Evolutionary conservation across 768 basidiomycete genomes (phyloP).

Genomic region (Rhizopogon rudus): DNA sequence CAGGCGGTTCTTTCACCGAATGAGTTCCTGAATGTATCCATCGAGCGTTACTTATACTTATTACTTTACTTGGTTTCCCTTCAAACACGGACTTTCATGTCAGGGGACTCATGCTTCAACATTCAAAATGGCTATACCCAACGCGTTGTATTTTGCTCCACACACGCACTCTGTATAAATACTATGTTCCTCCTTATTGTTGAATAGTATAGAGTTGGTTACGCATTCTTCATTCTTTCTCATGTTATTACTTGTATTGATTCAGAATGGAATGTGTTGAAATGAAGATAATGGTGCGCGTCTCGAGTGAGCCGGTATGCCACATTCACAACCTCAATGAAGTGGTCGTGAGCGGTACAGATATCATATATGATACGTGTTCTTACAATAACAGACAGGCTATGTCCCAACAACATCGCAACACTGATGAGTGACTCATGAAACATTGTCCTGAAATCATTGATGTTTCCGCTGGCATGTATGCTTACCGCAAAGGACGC

Average conservation of each 20-base stretch:
- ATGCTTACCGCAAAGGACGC: too few relatives aligned
- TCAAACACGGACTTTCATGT: neutral
- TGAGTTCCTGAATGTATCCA: neutral
- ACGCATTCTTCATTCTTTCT: neutral
- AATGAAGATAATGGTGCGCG: too few relatives aligned
- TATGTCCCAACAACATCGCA: neutral
- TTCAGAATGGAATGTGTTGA: neutral
- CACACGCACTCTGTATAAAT: neutral
- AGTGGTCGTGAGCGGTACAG: too few relatives aligned
- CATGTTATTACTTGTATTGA: neutral
- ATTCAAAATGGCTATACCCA: neutral
- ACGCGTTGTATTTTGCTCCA: neutral
- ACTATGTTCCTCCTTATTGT: neutral
- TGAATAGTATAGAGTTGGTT: too few relatives aligned
- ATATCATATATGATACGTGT: too few relatives aligned
- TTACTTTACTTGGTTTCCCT: neutral
- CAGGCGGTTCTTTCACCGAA: slow-evolving; percentile 13
- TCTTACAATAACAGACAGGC: neutral
- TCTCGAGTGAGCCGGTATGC: too few relatives aligned
- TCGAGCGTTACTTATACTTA: too few relatives aligned
- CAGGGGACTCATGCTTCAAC: neutral
- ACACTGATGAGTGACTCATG: neutral
- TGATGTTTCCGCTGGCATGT: too few relatives aligned
- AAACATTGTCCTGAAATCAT: neutral
- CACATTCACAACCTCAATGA: too few relatives aligned